phyloP scores from a whole-genome alignment of 768 basidiomycete species.

The Boletales sp. region DNA sequence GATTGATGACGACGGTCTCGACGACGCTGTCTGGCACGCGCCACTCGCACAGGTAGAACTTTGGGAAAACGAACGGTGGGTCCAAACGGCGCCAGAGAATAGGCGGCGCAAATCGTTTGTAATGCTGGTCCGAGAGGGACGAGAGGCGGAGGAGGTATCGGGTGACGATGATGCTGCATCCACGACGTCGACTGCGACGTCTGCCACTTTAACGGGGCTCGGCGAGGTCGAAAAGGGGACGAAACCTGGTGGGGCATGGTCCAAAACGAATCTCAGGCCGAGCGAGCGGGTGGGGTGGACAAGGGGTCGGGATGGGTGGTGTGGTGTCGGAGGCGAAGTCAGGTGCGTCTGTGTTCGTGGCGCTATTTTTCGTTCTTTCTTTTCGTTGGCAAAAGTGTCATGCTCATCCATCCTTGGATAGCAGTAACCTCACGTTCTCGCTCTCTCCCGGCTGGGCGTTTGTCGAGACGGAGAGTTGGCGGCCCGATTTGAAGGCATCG shows the following conservation, averaged over 20 bases:
- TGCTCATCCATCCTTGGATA: background rate
- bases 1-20: conserved; percentile 63
- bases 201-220: too few relatives aligned
- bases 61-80: conserved; percentile 78
- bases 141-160: conserved; percentile 3
- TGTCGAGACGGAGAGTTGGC: background rate
- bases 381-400: background rate
- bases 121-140: conserved; percentile 2
- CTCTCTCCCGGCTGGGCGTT: background rate
- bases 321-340: conserved; percentile 54
- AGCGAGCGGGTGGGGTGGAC: conserved; percentile 67
- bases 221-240: background rate
- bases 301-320: conserved; percentile 68
- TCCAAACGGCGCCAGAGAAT: conserved; percentile 13
- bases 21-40: conserved; percentile 60
- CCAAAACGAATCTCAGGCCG: conserved; percentile 33
- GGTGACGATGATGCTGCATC: conserved; percentile 4
- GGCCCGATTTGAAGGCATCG: background rate
- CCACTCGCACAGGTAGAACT: conserved; percentile 68
- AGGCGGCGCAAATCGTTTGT: conserved; percentile 6
- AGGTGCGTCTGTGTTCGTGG: conserved; percentile 42
- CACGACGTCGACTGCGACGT: conserved; percentile 3
- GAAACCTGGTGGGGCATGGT: conserved; percentile 28
- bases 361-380: too few relatives aligned
- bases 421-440: background rate